Base-by-base conservation (phyloP, 495 filamentous ascomycete genomes). In the Penicillium nucicola region DNA sequence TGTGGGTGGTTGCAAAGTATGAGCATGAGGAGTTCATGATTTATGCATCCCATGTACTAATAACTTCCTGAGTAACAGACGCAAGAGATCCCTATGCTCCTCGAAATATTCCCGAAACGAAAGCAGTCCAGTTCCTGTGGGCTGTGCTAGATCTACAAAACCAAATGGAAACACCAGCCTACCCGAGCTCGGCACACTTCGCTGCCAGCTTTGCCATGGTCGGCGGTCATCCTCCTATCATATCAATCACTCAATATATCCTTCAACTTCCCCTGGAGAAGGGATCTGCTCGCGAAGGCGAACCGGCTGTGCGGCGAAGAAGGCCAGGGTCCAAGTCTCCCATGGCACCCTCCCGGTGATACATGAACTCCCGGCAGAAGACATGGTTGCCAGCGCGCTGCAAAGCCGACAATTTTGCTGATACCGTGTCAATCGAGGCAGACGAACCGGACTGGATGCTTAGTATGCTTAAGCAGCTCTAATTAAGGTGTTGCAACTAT, bases 201-300 rank as follows among this genome's bases (percentile, higher is more conserved):
- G 28, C 15, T 44, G 42, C 42, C 25, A 44, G 31, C 42, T 31
- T 31, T 44, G 42, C 31, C 42, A 33, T 18, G 42, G 42, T 32
- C 28, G 17, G 10, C 30, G 23, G 20, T 44, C 42, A 9, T 9
- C 28, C n/a, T 33, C 33, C n/a, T 34, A 44, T n/a, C 42, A 34
- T 19, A 32, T 11, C 42, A 44, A 44, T 5, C n/a, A 44, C 25
- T 32, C 5, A 31, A 32, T 2, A 34, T 15, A 44, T 19, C 42
- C 30, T 19, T 13, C 3, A 31, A 20, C 13, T 5, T 44, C 33
- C 8, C 42, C 42, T 17, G 12, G 30, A 28, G 42, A 32, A 32
- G 42, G 42, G 6, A 44, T 33, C 25, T 44, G 42, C 42, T 44
- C 42, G 42, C 42, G 42, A 19, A 31, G 42, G 22, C 42, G 42